Evolutionary conservation across 2,329 filamentous ascomycete genomes (phyloP).

Genomic region (Pseudogymnoascus pannorum): DNA sequence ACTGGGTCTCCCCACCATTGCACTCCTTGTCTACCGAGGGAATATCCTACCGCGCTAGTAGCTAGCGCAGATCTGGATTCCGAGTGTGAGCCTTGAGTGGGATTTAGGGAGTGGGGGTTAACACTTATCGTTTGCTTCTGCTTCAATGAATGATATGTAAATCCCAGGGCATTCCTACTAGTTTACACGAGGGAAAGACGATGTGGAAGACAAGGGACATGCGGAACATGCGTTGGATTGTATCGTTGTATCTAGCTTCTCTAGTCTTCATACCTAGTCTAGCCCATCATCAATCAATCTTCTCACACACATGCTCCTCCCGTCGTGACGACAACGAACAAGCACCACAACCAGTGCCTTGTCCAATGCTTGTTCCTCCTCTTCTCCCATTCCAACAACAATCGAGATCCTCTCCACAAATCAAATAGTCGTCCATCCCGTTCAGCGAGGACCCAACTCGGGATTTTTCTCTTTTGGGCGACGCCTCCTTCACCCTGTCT

Average conservation of each 20-base stretch:
- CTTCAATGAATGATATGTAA: neutral
- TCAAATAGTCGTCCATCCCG: neutral
- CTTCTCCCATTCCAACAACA: neutral
- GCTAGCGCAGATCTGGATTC: neutral
- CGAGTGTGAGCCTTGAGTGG: neutral
- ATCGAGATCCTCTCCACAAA: neutral
- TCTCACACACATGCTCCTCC: neutral
- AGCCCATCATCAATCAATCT: neutral
- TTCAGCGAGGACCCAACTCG: neutral
- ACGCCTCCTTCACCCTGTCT: neutral
- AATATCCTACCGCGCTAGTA: neutral
- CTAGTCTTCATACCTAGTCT: neutral
- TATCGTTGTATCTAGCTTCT: neutral
- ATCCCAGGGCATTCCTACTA: neutral
- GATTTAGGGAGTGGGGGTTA: neutral
- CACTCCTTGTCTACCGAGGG: neutral
- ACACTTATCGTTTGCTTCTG: neutral
- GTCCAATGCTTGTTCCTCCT: neutral
- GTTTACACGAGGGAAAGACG: neutral
- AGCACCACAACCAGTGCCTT: neutral
- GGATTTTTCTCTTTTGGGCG: neutral
- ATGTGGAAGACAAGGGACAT: neutral
- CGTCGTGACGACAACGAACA: slow-evolving; percentile 3
- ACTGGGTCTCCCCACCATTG: neutral
- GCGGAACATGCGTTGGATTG: neutral